phyloP scores from a whole-genome alignment of 2,329 filamentous ascomycete species.

The Knoxdaviesia proteae region DNA sequence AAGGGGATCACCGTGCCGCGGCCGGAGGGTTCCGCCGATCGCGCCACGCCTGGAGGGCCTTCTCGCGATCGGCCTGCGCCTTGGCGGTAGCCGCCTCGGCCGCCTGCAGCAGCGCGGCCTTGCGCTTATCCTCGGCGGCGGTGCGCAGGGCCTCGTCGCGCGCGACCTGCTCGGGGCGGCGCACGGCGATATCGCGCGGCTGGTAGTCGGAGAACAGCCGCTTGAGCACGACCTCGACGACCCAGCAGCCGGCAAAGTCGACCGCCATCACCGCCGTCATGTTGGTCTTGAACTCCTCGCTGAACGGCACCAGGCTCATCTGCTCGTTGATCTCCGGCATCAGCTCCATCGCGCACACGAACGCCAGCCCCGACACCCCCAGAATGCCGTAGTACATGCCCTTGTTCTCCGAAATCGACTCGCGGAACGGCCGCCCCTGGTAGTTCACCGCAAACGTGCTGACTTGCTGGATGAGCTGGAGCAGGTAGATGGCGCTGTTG shows the following conservation, averaged over 20 bases:
- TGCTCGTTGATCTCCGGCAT: slow-evolving; percentile 87
- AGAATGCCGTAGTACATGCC: slow-evolving; percentile 97
- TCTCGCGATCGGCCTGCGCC: slow-evolving; percentile 5
- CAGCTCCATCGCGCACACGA: slow-evolving; percentile 87
- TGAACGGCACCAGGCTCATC: slow-evolving; percentile 83
- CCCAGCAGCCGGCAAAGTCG: slow-evolving; percentile 71
- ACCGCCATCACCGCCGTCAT: slow-evolving; percentile 70
- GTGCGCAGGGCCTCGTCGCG: slow-evolving; percentile 47
- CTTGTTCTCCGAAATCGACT: slow-evolving; percentile 84
- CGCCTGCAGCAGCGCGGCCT: slow-evolving; percentile 24
- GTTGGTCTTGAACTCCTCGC: slow-evolving; percentile 66
- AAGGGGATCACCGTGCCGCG: too few species aligned
- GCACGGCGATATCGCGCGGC: slow-evolving; percentile 78
- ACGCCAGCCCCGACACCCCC: slow-evolving; percentile 73
- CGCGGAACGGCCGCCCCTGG: slow-evolving; percentile 92
- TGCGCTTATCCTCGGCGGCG: slow-evolving; percentile 25
- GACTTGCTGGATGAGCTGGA: slow-evolving; percentile 96
- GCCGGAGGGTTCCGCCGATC: too few species aligned
- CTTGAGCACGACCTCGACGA: slow-evolving; percentile 78
- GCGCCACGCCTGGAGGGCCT: too few species aligned
- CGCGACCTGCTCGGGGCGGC: slow-evolving; percentile 69
- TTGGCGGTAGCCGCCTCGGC: neutral
- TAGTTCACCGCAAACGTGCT: slow-evolving; percentile 99
- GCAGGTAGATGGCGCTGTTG: slow-evolving; percentile 89
- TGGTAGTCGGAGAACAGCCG: slow-evolving; percentile 71